Conservation (phyloP, 805 yeast genomes). For the Maudiozyma barnettii region DNA sequence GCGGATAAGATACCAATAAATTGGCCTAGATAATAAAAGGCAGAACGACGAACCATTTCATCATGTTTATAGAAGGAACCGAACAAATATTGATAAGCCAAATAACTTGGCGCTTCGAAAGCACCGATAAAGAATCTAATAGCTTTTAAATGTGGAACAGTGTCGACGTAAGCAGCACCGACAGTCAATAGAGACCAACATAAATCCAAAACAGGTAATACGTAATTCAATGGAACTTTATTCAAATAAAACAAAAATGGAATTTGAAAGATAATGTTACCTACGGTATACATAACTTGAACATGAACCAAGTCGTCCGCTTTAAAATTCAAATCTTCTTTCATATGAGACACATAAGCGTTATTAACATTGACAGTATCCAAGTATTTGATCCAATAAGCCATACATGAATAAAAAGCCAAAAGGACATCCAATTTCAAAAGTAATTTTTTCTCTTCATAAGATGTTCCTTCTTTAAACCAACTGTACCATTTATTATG, state of each 20-base stretch:
- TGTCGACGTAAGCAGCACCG: conserved; percentile 37
- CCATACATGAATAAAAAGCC: conserved; percentile 45
- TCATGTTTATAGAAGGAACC: conserved; percentile 51
- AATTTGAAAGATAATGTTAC: conserved; percentile 49
- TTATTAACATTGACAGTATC: conserved; percentile 53
- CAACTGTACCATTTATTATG: conserved; percentile 41
- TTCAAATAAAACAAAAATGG: conserved; percentile 52
- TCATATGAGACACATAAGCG: conserved; percentile 59
- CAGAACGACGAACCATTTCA: conserved; percentile 55
- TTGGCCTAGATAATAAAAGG: conserved; percentile 52
- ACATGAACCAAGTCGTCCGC: conserved; percentile 57
- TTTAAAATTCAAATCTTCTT: conserved; percentile 43
- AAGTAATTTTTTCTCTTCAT: conserved; percentile 35
- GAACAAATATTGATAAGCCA: conserved; percentile 48
- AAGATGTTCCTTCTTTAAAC: conserved; percentile 42
- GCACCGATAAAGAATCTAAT: conserved; percentile 55
- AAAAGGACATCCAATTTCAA: conserved; percentile 43
- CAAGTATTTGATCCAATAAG: conserved; percentile 58
- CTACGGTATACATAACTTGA: conserved; percentile 50
- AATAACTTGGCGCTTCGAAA: conserved; percentile 51
- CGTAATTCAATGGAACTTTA: conserved; percentile 42
- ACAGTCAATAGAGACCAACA: conserved; percentile 56
- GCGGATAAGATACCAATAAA: conserved; percentile 53
- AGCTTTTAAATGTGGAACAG: conserved; percentile 42
- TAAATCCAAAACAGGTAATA: conserved; percentile 41